These are phyloP conservation scores for Capronia coronata DNA, from an alignment of 2,329 filamentous ascomycete species.

Conservation along the genomic window DNA sequence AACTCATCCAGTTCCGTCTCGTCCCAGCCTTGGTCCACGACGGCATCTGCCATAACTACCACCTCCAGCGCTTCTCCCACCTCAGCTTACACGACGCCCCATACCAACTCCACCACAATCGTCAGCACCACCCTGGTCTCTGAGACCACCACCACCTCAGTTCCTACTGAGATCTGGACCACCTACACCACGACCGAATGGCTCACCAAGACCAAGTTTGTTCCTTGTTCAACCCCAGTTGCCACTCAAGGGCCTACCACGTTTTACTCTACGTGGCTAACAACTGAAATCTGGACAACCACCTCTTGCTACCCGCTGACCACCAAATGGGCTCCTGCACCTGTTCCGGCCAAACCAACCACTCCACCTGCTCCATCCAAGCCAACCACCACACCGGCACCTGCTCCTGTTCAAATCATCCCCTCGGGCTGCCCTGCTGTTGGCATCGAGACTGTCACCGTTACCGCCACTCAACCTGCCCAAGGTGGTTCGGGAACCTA, in stretches of 20 bases:
- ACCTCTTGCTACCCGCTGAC: slow-evolving; percentile 31
- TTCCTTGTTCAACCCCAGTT: slow-evolving; percentile 34
- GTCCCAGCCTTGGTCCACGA: not conserved
- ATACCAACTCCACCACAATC: slow-evolving; percentile 4
- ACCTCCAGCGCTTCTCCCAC: slow-evolving; percentile 9
- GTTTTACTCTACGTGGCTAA: slow-evolving; percentile 34
- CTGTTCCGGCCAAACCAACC: slow-evolving; percentile 6
- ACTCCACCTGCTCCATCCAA: slow-evolving; percentile 12
- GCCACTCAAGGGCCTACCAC: slow-evolving; percentile 29
- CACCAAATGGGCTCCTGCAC: slow-evolving; percentile 13
- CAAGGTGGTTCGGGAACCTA: slow-evolving; percentile 1
- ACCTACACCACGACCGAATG: slow-evolving; percentile 29
- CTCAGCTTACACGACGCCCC: slow-evolving; percentile 2
- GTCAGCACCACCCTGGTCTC: slow-evolving; percentile 3
- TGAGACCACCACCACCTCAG: slow-evolving; percentile 11
- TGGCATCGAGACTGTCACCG: slow-evolving; percentile 16
- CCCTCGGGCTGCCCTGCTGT: slow-evolving; percentile 9
- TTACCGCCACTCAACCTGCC: slow-evolving; percentile 11
- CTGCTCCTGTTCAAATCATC: slow-evolving; percentile 6
- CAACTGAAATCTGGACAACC: slow-evolving; percentile 30
- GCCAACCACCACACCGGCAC: slow-evolving; percentile 1
- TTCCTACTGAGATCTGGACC: slow-evolving; percentile 13
- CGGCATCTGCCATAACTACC: slow-evolving; percentile 1
- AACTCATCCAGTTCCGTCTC: slow-evolving; percentile 1
- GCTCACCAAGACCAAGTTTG: slow-evolving; percentile 31